Base-by-base conservation (phyloP, 2,329 filamentous ascomycete species). In the Grosmannia clavigera region DNA sequence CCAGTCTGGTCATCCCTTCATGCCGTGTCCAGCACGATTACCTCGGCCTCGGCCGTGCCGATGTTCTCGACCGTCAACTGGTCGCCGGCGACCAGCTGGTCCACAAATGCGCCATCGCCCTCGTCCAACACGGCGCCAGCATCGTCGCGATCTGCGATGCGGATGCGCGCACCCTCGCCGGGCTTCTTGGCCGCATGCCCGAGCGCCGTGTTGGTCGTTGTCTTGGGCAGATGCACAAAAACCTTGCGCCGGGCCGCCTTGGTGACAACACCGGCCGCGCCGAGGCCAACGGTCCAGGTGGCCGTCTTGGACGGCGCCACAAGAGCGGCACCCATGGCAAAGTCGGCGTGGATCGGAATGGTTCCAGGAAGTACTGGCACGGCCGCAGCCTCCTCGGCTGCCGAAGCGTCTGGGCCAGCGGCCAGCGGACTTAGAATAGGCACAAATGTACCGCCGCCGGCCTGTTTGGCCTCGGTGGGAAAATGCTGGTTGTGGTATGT, bases 301-400 rank as follows among this genome's bases (percentile, higher is more conserved):
- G 59, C 62, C 51, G 73, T 79, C 68, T 78, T 78, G 33, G 80
- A 78, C 0, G 87, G 84, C 9, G 77, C 79, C 60, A 95, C 81
- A 60, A 95, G 83, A 7, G 84, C 85, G 0, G 90, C 90, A 43
- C 82, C 84, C 88, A 95, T 94, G 62, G 87, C 84, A 57, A 95
- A 80, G 73, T 95, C 90, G 12, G 90, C 87, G 69, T 95, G 87
- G 60, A 95, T 86, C 9, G 89, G 88, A 64, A 95, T 95, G 0
- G 86, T 86, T n/a, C 76, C 80, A 1, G 79, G 74, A 25, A 88
- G 74, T 2, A 73, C 73, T 0, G 88, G 84, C 63, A 83, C 78
- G 1, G 82, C 85, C 7, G 77, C 81, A 63, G 78, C 78, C 68
- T 92, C 87, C 66, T 87, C 79, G 55, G 81, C 79, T 0, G 72